A percentile compares a stretch with the other conserved stretches of the same genome.
These are phyloP conservation scores for Podaxis sp. DNA, from an alignment of 768 basidiomycete genomes.

Conservation along the genomic window DNA sequence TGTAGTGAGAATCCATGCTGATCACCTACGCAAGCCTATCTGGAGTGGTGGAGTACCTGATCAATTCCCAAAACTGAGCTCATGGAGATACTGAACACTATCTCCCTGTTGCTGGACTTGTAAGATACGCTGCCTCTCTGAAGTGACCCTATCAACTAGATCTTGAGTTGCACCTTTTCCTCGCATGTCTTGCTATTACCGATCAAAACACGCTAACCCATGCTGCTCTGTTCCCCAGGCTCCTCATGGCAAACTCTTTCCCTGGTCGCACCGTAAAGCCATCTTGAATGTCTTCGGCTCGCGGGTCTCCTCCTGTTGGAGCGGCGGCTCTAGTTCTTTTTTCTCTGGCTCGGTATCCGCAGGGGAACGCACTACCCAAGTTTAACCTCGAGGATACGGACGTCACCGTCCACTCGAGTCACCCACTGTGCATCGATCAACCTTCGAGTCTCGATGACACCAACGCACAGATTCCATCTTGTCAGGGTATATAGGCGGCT, in stretches of 20 bases:
- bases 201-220: slow-evolving; percentile 81
- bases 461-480: slow-evolving; percentile 10
- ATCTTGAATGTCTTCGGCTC: slow-evolving; percentile 63
- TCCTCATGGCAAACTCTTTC: slow-evolving; percentile 63
- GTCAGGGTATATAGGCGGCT: not conserved
- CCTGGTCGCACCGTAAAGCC: slow-evolving; percentile 48
- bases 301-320: slow-evolving; percentile 27
- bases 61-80: slow-evolving; percentile 62
- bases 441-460: slow-evolving; percentile 16
- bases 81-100: slow-evolving; percentile 74
- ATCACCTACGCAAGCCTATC: slow-evolving; percentile 30
- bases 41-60: slow-evolving; percentile 35
- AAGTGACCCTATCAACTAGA: too few relatives aligned
- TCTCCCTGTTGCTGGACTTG: slow-evolving; percentile 69
- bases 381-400: slow-evolving; percentile 43
- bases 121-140: slow-evolving; percentile 35
- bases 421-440: slow-evolving; percentile 12
- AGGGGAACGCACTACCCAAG: slow-evolving; percentile 58
- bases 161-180: not conserved
- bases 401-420: slow-evolving; percentile 12
- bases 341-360: slow-evolving; percentile 36
- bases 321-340: slow-evolving; percentile 45
- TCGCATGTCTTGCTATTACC: not conserved
- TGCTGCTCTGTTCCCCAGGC: slow-evolving; percentile 60
- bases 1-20: slow-evolving; percentile 23